Conservation (phyloP, 768 basidiomycete genomes). For the Fibroporia radiculosa region DNA sequence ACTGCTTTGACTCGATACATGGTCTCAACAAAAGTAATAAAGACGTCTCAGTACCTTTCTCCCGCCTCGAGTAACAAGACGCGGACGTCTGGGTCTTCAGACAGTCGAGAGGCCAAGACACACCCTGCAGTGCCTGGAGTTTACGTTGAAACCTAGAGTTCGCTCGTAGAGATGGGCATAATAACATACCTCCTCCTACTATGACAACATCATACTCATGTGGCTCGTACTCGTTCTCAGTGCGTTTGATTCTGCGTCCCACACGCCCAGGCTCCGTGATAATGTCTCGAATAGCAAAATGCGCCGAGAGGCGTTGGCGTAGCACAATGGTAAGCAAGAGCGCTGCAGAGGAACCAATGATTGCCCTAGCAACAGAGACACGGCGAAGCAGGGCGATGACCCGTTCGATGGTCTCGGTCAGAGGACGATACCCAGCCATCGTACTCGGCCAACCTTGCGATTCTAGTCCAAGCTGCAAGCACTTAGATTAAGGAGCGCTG, state of each 20-base stretch:
- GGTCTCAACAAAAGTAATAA: background rate
- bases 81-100: slow-evolving; percentile 44
- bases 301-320: slow-evolving; percentile 6
- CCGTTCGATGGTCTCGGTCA: background rate
- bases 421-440: too few relatives aligned
- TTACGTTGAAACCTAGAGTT: background rate
- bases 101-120: slow-evolving; percentile 50
- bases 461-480: too few relatives aligned
- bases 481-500: too few relatives aligned
- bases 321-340: slow-evolving; percentile 13
- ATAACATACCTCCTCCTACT: slow-evolving; percentile 27
- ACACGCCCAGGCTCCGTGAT: slow-evolving; percentile 4
- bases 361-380: background rate
- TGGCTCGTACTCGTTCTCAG: background rate
- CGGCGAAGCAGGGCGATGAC: background rate
- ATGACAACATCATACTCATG: slow-evolving; percentile 26
- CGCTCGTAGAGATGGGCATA: background rate
- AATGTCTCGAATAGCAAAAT: slow-evolving; percentile 1
- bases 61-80: slow-evolving; percentile 57
- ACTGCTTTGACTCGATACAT: slow-evolving; percentile 1
- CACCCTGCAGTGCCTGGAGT: slow-evolving; percentile 51
- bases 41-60: slow-evolving; percentile 34
- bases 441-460: too few relatives aligned
- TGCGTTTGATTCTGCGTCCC: slow-evolving; percentile 3
- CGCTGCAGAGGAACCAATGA: slow-evolving; percentile 7